Evolutionary conservation across 2,329 filamentous ascomycete genomes (phyloP), one percentile per base, ranked within the genome.

Genomic region (Colletotrichum sojae): DNA sequence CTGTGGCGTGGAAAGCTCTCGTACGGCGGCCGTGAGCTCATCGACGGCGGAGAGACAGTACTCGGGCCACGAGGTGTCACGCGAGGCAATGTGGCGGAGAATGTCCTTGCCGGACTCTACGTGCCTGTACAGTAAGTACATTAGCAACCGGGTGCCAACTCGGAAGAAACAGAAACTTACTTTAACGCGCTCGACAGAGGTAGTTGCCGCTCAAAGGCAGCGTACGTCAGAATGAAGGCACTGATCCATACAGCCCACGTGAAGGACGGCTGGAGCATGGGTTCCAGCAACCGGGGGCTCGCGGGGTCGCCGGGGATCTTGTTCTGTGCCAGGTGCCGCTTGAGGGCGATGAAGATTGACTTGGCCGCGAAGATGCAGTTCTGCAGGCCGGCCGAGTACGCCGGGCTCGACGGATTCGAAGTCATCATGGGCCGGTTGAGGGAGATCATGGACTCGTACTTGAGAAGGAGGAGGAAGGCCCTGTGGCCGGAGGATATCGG

Each of bases 191-290:
- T 79, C 0, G 75, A 65, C 0, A 79, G 68, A 0, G 82, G 77
- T 4, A 85, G 74, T 39, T 86, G 80, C 1, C 78, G 78, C 68
- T 84, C 83, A 69, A 83, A 83, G 0, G 83, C 84, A 4, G 85
- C 85, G 59, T 85, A 84, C 4, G 86, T 81, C 4, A 87, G 73
- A 20, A 87, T 82, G 46, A 87, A 84, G 1, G 83, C 83, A 65
- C 84, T 85, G 71, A 87, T 87, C 85, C 85, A 87, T 0, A 84
- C 78, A 1, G 82, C 82, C 85, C 85, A 87, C 0, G 85, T 87
- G 46, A 85, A 85, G 0, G 84, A 85, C 3, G 84, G 84, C 83
- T 85, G 86, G 0, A 84, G 74, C 25, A 87, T 74, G 0, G 83
- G 80, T 6, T 73, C 61, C 0, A 48, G 54, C 0, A 78, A 63